Percentiles rank a stretch among this genome's conserved stretches.
Conservation (phyloP, 2,329 filamentous ascomycete species). For the Clarireedia homoeocarpa region DNA sequence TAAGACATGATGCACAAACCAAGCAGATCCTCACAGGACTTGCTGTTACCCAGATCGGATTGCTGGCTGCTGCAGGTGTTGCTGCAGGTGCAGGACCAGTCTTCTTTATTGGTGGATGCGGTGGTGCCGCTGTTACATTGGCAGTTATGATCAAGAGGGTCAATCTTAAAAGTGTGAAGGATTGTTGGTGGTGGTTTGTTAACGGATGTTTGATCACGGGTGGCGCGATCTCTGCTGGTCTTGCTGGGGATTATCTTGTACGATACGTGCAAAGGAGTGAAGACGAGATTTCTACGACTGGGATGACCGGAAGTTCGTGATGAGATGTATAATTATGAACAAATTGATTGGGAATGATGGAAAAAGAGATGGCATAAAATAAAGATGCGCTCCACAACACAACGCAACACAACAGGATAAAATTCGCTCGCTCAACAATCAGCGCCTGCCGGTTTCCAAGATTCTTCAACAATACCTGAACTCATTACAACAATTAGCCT, state of each 20-base stretch:
- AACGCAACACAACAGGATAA: no score
- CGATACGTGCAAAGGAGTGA: slow-evolving; percentile 33
- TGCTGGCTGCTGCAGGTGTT: slow-evolving; percentile 62
- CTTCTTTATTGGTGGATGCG: slow-evolving; percentile 61
- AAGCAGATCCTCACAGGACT: slow-evolving; percentile 68
- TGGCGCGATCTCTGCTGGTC: slow-evolving; percentile 50
- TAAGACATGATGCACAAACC: slow-evolving; percentile 70
- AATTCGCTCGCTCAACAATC: no score
- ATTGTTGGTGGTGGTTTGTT: slow-evolving; percentile 73
- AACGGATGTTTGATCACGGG: slow-evolving; percentile 64
- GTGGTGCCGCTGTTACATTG: slow-evolving; percentile 52
- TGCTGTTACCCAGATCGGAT: slow-evolving; percentile 58
- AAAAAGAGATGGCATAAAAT: no score
- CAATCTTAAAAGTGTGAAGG: slow-evolving; percentile 55
- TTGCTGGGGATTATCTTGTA: slow-evolving; percentile 52
- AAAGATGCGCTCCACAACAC: no score
- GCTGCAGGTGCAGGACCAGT: slow-evolving; percentile 60
- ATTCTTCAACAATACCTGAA: no score
- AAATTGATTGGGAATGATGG: no score
- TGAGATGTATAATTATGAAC: no score
- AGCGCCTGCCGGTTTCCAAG: no score
- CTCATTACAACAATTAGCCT: no score
- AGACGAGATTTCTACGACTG: not conserved
- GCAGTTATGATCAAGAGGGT: slow-evolving; percentile 61
- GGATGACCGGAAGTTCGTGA: no score